phyloP scores from a whole-genome alignment of 352 stramenopile genomes.

The Phytophthora sp. region DNA sequence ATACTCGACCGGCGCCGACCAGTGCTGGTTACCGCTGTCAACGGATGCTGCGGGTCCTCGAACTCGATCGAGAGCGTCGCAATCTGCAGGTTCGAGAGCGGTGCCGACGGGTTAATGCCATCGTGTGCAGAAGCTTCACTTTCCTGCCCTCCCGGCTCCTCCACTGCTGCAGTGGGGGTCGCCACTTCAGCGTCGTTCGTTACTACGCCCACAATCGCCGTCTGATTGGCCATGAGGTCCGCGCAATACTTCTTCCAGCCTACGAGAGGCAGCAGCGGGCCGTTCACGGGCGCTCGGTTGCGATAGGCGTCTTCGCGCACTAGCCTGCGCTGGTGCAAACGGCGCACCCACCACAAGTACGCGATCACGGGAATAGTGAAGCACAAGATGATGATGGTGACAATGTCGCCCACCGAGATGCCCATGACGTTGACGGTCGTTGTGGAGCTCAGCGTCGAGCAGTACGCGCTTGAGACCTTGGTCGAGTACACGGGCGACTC shows the following conservation, averaged over 20 bases:
- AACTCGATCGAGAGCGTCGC: conserved; percentile 35
- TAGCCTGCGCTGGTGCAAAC: conserved; percentile 5
- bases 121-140: neutral
- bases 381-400: conserved; percentile 39
- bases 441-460: conserved; percentile 20
- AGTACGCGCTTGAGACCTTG: conserved; percentile 29
- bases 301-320: conserved; percentile 18
- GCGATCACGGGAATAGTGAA: conserved; percentile 31
- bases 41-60: conserved; percentile 37
- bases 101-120: neutral
- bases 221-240: conserved; percentile 35
- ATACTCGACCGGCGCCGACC: conserved; percentile 31
- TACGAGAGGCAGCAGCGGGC: conserved; percentile 35
- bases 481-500: conserved; percentile 37
- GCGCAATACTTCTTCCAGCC: conserved; percentile 42
- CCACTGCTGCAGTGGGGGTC: conserved; percentile 1
- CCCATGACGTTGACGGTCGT: conserved; percentile 29
- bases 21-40: conserved; percentile 36
- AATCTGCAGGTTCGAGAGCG: conserved; percentile 30
- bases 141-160: neutral
- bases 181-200: conserved; percentile 1
- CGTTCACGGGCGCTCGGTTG: conserved; percentile 24
- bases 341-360: conserved; percentile 29
- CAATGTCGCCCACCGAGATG: conserved; percentile 29
- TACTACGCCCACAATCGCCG: conserved; percentile 2